Evolutionary conservation across 2,329 filamentous ascomycete species (phyloP), one percentile per base, ranked within the genome.

Genomic region (Fusarium guadeloupense): DNA sequence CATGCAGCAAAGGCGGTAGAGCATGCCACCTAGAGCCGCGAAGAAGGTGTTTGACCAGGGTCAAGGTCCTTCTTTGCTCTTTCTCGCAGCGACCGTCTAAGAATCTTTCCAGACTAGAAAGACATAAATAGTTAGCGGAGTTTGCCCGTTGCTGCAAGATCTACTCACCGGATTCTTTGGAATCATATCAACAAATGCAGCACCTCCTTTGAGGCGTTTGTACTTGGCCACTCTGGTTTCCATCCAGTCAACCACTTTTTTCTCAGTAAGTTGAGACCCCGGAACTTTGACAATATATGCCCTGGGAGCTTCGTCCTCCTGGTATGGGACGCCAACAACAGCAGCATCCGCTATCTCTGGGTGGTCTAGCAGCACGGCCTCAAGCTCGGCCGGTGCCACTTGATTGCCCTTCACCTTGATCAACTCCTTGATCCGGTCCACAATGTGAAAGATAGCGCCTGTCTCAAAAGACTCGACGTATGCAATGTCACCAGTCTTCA

Each of bases 381-480:
- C 90, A 2, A 93, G 81, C 70, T 93, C 90, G 1, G 90, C 90
- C 0, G 90, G 90, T 2, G 90, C 89, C 12, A 93, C 90, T 82
- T 93, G 90, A 48, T 87, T 78, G 40, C 89, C 90, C 82, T 89
- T 84, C 14, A 85, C 82, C 71, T 86, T 86, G 72, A 86, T 85
- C 38, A 86, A 76, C 71, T 86, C 83, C 80, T 93, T 76, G 52
- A 86, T 85, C 26, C 90, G 83, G 71, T 93, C 90, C 13, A 93
- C 88, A 21, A 93, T 88, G 70, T 84, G 84, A 53, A 81, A 76
- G 28, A 78, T 54, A 0, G 53, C 67, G 1, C 82, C 82, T 0
- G 75, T 68, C 45, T 82, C 78, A 62, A 87, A 84, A 9, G 81
- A 81, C 40, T 87, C 80, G 53, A 91, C 81, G 64, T 85, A 89